Conservation (phyloP, 768 basidiomycete species). For the Candolleomyces aberdarensis region DNA sequence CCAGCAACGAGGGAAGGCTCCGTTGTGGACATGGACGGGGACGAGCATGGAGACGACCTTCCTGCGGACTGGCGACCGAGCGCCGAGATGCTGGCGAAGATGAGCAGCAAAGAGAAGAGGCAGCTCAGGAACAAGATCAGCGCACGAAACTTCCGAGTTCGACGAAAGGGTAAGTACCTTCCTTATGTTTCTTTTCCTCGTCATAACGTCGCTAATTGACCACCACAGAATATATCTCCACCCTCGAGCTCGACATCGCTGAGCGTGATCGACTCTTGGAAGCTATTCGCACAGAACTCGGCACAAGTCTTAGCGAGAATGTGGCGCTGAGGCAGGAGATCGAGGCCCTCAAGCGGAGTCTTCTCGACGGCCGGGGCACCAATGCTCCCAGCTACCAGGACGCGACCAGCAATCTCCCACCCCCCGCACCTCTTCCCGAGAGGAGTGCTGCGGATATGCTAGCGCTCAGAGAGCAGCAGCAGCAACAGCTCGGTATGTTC, state of each 20-base stretch:
- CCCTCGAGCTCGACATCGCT: slow-evolving; percentile 89
- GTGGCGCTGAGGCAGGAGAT: slow-evolving; percentile 78
- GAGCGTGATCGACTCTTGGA: slow-evolving; percentile 90
- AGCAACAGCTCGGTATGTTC: background rate
- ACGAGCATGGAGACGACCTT: slow-evolving; percentile 50
- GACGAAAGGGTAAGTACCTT: slow-evolving; percentile 72
- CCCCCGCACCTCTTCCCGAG: slow-evolving; percentile 46
- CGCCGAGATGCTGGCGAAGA: slow-evolving; percentile 93
- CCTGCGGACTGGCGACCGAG: slow-evolving; percentile 82
- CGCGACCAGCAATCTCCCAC: slow-evolving; percentile 36
- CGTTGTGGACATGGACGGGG: slow-evolving; percentile 21
- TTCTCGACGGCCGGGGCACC: slow-evolving; percentile 65
- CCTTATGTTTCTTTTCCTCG: slow-evolving; percentile 9
- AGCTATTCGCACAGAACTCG: slow-evolving; percentile 81
- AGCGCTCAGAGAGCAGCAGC: slow-evolving; percentile 18
- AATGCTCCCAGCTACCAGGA: slow-evolving; percentile 20
- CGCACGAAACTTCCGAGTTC: slow-evolving; percentile 91
- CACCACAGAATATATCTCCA: slow-evolving; percentile 82
- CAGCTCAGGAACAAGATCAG: slow-evolving; percentile 97
- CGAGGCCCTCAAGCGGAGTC: slow-evolving; percentile 64
- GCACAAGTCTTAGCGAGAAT: slow-evolving; percentile 78
- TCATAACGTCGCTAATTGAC: slow-evolving; percentile 2
- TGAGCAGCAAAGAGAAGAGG: slow-evolving; percentile 93
- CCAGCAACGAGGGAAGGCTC: slow-evolving; percentile 21
- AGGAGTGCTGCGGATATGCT: slow-evolving; percentile 36